Evolutionary conservation across 2,329 filamentous ascomycete genomes (phyloP).

Genomic region (Colletotrichum orchidophilum): DNA sequence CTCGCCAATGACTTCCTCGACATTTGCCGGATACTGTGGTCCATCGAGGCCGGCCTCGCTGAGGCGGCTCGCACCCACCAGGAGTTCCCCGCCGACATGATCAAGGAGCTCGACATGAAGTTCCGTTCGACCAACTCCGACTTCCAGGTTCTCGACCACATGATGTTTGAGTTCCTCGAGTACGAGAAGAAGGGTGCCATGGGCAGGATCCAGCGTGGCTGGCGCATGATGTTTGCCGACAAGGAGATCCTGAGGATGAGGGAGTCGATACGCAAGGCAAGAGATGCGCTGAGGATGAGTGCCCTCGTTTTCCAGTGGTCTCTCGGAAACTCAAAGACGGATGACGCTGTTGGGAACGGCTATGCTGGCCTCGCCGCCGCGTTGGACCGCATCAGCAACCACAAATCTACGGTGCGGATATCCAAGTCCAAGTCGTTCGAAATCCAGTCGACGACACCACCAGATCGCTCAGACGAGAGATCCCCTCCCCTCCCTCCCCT

Average conservation of each 20-base stretch:
- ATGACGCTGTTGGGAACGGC: conserved; percentile 70
- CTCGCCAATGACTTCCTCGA: conserved; percentile 75
- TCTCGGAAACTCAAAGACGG: conserved; percentile 65
- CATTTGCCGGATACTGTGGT: conserved; percentile 71
- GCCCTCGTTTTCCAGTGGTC: conserved; percentile 73
- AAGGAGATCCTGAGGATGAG: conserved; percentile 70
- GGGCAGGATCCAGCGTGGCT: conserved; percentile 67
- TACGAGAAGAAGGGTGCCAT: conserved; percentile 70
- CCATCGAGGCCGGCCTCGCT: conserved; percentile 73
- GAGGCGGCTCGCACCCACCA: conserved; percentile 61
- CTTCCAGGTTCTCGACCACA: conserved; percentile 70
- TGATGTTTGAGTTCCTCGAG: conserved; percentile 69
- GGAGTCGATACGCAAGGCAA: conserved; percentile 63
- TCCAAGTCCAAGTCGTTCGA: conserved; percentile 43
- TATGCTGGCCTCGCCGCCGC: conserved; percentile 74
- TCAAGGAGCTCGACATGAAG: conserved; percentile 71
- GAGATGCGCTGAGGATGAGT: conserved; percentile 71
- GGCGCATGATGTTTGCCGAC: conserved; percentile 71
- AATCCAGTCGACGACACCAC: conserved; percentile 16
- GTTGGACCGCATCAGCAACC: conserved; percentile 60
- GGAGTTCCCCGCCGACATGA: conserved; percentile 67
- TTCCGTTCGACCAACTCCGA: conserved; percentile 69
- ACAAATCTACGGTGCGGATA: conserved; percentile 38
- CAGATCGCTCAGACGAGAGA: not conserved
- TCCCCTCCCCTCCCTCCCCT: conserved; percentile 16